A percentile compares a stretch with the other conserved stretches of the same genome.
phyloP scores from a whole-genome alignment of 768 basidiomycete genomes.

The Tylopilus rubrobrunneus region DNA sequence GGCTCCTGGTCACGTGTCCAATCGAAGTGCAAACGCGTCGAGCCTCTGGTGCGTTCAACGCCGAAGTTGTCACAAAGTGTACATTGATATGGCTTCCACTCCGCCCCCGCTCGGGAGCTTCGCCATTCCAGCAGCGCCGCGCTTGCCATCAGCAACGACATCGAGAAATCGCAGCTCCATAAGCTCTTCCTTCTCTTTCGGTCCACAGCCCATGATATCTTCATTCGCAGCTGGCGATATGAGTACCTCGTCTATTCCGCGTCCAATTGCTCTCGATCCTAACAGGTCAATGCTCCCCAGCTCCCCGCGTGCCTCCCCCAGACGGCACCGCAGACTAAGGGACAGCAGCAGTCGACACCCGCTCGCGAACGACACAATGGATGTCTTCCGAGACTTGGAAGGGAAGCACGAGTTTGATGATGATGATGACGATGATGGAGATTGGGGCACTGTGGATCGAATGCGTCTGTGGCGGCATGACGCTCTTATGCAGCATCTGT shows the following conservation, averaged over 20 bases:
- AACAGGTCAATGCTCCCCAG: slow-evolving; percentile 73
- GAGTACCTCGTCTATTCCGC: slow-evolving; percentile 53
- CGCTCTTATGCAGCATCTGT: slow-evolving; percentile 97
- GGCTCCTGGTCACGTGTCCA: no score
- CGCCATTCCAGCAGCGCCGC: slow-evolving; percentile 45
- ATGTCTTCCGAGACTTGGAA: slow-evolving; percentile 68
- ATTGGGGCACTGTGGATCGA: slow-evolving; percentile 89
- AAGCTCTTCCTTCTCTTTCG: slow-evolving; percentile 80
- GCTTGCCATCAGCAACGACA: slow-evolving; percentile 49
- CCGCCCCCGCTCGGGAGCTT: slow-evolving; percentile 47
- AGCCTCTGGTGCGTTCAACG: no score
- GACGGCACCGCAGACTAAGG: slow-evolving; percentile 51
- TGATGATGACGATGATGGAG: slow-evolving; percentile 52
- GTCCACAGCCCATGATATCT: slow-evolving; percentile 70
- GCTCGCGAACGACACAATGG: slow-evolving; percentile 70
- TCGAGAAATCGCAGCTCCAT: slow-evolving; percentile 65
- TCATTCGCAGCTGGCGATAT: slow-evolving; percentile 65
- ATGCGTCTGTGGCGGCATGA: slow-evolving; percentile 98
- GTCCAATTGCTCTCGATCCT: slow-evolving; percentile 67
- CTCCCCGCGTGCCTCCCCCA: slow-evolving; percentile 71
- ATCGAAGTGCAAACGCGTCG: no score
- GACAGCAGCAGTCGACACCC: slow-evolving; percentile 60
- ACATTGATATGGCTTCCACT: slow-evolving; percentile 36
- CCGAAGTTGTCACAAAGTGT: not conserved
- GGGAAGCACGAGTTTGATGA: slow-evolving; percentile 59